A percentile compares a stretch with the other conserved stretches of the same genome.
phyloP scores from a whole-genome alignment of 2,329 filamentous ascomycete species.

The Trichophyton verrucosum region DNA sequence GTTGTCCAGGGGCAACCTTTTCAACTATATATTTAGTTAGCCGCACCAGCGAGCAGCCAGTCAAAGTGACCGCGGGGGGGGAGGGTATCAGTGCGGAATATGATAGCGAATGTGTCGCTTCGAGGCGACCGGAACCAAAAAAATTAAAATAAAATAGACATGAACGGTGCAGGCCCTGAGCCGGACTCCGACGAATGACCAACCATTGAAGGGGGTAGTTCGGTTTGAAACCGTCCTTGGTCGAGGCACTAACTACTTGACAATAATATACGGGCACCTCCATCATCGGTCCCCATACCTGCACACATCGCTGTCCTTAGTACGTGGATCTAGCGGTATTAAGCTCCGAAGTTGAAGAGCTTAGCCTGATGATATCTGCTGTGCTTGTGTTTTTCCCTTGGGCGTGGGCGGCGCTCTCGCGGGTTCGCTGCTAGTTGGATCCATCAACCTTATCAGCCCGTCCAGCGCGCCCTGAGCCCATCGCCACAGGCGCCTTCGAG shows the following conservation, averaged over 20 bases:
- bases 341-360: neutral
- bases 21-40: neutral
- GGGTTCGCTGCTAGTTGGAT: neutral
- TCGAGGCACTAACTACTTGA: neutral
- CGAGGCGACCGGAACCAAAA: neutral
- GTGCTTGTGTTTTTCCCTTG: neutral
- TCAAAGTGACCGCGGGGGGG: neutral
- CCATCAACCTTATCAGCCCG: neutral
- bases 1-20: neutral
- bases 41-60: neutral
- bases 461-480: neutral
- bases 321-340: neutral
- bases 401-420: neutral
- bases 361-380: neutral
- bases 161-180: neutral
- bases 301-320: neutral
- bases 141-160: neutral
- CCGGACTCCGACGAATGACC: neutral
- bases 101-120: neutral
- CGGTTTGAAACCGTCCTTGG: neutral
- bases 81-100: neutral
- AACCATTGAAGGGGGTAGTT: neutral
- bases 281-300: no score
- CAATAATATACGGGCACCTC: no score
- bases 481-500: neutral